Base-by-base conservation (phyloP, 169 alveolate species). In the Neospora caninum region DNA sequence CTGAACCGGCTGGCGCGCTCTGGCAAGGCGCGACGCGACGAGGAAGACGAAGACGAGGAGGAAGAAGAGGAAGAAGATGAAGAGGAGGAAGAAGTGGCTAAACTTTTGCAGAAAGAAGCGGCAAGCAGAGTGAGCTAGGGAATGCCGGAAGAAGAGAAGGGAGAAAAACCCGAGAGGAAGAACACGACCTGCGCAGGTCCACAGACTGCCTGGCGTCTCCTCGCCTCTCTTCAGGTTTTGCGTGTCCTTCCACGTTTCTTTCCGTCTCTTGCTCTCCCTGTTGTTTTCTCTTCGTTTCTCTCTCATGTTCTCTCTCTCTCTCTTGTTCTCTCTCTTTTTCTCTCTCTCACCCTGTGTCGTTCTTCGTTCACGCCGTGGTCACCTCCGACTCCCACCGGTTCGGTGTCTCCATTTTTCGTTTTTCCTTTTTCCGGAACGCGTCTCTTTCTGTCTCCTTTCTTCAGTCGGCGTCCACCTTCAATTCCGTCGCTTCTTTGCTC, bases 1-100 rank as follows among this genome's bases (percentile, higher is more conserved):
- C 73, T 92, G 13, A 70, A 53, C 27, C 53, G 80, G 91, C 73
- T 92, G 45, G 94, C 64, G 42, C 54, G 87, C 49, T 22, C 31
- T 31, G 58, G 93, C 80, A 43, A 42, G 67, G 25, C 78, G 78
- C 36, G 93, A 42, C 22, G 31, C 9, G 39, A 34, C 7, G 91
- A 64, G 9, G 91, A 78, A 53, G 87, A 42, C 0, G 91, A 34
- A n/a, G 91, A 78, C 41, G 83, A 53, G 29, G 36, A 43, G 41
- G 78, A 38, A 2, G 36, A 64, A 13, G 84, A 39, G 0, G 78
- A 34, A 20, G 94, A 82, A n/a, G 94, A 80, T 7, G 31, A 36
- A 29, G 83, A 53, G 7, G 83, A 53, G 2, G 94, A 78, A n/a
- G 9, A 34, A 0, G 38, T 80, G 42, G 94, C 83, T n/a, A 42